Conservation (phyloP, 2,329 filamentous ascomycete species). For the Aspergillus hiratsukae region DNA sequence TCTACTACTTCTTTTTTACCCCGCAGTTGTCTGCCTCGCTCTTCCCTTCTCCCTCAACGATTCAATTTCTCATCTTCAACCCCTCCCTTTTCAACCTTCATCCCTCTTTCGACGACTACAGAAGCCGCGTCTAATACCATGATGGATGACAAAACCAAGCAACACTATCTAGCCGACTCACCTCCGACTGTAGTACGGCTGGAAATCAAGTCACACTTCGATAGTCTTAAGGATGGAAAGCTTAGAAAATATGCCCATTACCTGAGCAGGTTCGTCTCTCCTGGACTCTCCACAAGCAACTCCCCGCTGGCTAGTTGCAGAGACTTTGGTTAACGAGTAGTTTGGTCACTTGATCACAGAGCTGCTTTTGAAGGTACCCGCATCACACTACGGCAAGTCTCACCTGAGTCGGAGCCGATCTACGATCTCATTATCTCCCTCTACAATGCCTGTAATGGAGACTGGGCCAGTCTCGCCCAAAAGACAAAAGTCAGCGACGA, state of each 20-base stretch:
- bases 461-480: constrained; percentile 65
- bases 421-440: constrained; percentile 76
- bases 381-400: constrained; percentile 75
- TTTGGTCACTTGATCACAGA: constrained; percentile 40
- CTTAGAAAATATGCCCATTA: constrained; percentile 90
- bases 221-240: constrained; percentile 51
- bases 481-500: constrained; percentile 62
- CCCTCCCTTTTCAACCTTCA: constrained; percentile 7
- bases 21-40: constrained; percentile 11
- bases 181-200: constrained; percentile 84
- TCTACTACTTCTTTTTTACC: constrained; percentile 9
- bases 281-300: neutral
- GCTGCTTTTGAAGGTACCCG: constrained; percentile 73
- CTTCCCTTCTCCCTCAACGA: constrained; percentile 9
- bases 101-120: constrained; percentile 11
- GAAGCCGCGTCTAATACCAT: constrained; percentile 7
- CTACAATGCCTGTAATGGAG: constrained; percentile 60
- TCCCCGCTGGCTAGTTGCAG: neutral
- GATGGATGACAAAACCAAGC: constrained; percentile 40
- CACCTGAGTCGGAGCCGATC: constrained; percentile 74
- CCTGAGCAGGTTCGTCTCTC: constrained; percentile 62
- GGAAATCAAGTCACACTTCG: constrained; percentile 89
- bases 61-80: constrained; percentile 15
- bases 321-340: constrained; percentile 6
- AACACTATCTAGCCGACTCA: constrained; percentile 82